Evolutionary conservation across 2,329 filamentous ascomycete genomes (phyloP), one percentile per base, ranked within the genome.

Genomic region (Penicillium sp.): DNA sequence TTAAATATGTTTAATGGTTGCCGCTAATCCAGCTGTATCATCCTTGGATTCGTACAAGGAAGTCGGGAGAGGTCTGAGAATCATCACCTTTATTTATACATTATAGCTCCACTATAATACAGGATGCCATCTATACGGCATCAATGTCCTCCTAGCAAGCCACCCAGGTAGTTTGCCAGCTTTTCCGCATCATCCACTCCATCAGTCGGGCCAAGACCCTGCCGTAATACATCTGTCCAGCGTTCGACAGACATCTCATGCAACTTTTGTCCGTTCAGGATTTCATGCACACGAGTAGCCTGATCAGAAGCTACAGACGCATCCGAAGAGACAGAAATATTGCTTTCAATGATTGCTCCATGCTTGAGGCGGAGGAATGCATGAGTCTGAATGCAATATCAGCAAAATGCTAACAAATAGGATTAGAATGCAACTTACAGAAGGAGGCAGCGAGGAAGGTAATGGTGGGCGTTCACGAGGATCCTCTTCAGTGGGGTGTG

Each of bases 401-500:
- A 55, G 47, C 51, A 47, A 35, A 35, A 18, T 33, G 33, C 20
- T 27, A 18, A 31, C 14, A 29, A 3, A 27, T 14, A 18, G 2
- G 6, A 9, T 27, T 27, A 2, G 11, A 41, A 40, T n/a, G 4
- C 11, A 31, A 65, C 79, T 69, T 67, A 82, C 81, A 41, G 74
- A 74, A 26, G 71, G 56, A 4, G 77, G 78, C 3, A 88, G 73
- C 22, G 76, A 71, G 12, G 74, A 68, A 1, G 83, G 81, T 12
- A 83, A 57, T 0, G 70, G 64, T 1, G 84, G 83, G 37, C 85
- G 77, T 56, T 81, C 73, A 53, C 85, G 75, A 53, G 83, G 77
- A 73, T 89, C 79, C 41, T 85, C 77, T 59, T 85, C 77, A 58
- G 81, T 81, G 35, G 87, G 74, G 70, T 82, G 76, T 3, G 82